Evolutionary conservation across 257 asterid species (phyloP).

Genomic region (Solanum piurae): DNA sequence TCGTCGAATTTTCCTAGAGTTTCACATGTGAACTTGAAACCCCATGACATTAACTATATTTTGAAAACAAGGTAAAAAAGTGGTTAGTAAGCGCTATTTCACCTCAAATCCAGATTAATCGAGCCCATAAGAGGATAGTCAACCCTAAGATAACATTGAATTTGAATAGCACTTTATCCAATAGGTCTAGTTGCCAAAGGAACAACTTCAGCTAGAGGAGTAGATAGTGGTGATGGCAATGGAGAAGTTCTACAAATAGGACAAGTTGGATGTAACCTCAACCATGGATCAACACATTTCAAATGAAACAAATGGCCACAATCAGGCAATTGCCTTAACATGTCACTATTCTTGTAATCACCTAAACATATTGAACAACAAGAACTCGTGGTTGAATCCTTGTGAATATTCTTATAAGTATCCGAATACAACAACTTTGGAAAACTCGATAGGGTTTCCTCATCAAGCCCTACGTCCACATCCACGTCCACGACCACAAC

Average conservation of each 20-base stretch:
- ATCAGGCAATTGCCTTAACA: conserved; percentile 59
- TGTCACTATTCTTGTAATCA: conserved; percentile 52
- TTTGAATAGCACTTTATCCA: conserved; percentile 8
- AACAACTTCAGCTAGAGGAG: conserved; percentile 80
- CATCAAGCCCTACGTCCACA: conserved; percentile 59
- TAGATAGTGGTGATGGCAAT: conserved; percentile 58
- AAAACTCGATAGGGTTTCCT: conserved; percentile 50
- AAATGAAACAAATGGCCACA: conserved; percentile 79
- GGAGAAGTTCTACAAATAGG: conserved; percentile 93
- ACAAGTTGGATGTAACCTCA: conserved; percentile 79
- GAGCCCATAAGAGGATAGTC: fast-evolving
- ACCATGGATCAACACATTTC: conserved; percentile 83
- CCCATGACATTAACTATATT: background rate
- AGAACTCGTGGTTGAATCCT: conserved; percentile 35
- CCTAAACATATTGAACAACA: conserved; percentile 86
- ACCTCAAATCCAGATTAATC: background rate
- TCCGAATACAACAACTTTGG: conserved; percentile 63
- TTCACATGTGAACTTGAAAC: background rate
- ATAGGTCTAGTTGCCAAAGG: conserved; percentile 56
- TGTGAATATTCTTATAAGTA: conserved; percentile 30
- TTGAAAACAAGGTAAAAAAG: background rate
- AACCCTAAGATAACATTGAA: background rate
- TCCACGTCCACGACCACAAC: conserved; percentile 28
- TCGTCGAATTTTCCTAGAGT: background rate
- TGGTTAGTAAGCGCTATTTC: background rate